Base-by-base conservation (phyloP, 176 grass and related monocot genomes). In the Stipa capillata region DNA sequence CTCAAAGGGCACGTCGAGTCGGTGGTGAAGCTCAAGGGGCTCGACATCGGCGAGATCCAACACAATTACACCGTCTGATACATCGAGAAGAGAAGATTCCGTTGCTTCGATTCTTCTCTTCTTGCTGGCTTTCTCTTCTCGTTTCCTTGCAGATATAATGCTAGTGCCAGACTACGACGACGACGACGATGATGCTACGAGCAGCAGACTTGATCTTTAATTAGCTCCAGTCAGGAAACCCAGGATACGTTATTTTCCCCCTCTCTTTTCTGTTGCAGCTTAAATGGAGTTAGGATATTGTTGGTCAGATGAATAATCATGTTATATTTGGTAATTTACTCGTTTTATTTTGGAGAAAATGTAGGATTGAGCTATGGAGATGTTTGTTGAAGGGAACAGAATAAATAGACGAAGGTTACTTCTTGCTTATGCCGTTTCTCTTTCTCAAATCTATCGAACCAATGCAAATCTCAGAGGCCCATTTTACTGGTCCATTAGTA, bases 1-100 rank as follows among this genome's bases (percentile, higher is more conserved):
- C 87, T 89, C 24, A 89, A 89, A 73, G 87, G 87, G 4, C 87
- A 89, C n/a, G 87, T 89, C 23, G 87, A 89, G 7, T 89, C 87
- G 9, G 87, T 89, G n/a, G 87, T 89, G 2, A 89, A 89, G 70
- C 87, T 70, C 50, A 89, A 89, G 77, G 82, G 87, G 4, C 62
- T 89, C 27, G 87, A 89, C 70, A 85, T 89, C 20, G 87, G 81
- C 33, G 85, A 35, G 52, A 81, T 89, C 77, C 78, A 85, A 59
- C 82, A 89, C 32, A 80, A 76, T 53, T 89, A 89, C 77, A 89
- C 87, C 34, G 82, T 89, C 63, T 89, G 74, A 81, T 43, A 29
- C n/a, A 24, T 55, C 52, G 23, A 50, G 15, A 48, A 12, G 8
- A 14, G 8, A 17, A 27, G 63, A 41, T 17, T 53, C 20, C 20